phyloP scores from a whole-genome alignment of 768 basidiomycete species.

The Serendipita sp. region DNA sequence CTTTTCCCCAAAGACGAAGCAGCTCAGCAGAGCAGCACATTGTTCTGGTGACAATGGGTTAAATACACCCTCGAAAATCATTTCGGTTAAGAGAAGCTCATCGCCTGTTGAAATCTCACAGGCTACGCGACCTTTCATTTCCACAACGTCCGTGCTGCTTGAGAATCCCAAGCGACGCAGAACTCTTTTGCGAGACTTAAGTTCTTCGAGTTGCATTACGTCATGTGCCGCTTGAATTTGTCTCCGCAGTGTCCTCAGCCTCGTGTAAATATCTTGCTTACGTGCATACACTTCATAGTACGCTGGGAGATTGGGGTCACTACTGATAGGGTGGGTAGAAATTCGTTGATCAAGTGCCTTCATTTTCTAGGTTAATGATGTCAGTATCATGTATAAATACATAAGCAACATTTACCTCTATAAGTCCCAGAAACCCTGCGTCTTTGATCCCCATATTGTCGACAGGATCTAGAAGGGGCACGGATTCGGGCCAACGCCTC shows the following conservation, averaged over 20 bases:
- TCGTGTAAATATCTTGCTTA: slow-evolving; percentile 54
- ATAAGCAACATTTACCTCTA: slow-evolving; percentile 38
- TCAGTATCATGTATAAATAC: background rate
- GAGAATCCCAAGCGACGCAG: slow-evolving; percentile 86
- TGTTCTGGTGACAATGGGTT: slow-evolving; percentile 81
- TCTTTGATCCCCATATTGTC: slow-evolving; percentile 94
- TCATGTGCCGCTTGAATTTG: slow-evolving; percentile 82
- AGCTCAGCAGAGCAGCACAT: slow-evolving; percentile 83
- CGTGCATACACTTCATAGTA: slow-evolving; percentile 64
- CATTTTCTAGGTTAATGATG: slow-evolving; percentile 51
- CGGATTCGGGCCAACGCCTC: slow-evolving; percentile 72
- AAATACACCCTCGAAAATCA: slow-evolving; percentile 95
- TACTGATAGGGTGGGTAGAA: slow-evolving; percentile 61
- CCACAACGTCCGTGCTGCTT: slow-evolving; percentile 75
- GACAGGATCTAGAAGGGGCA: slow-evolving; percentile 76
- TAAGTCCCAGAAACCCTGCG: slow-evolving; percentile 72
- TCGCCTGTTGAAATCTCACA: slow-evolving; percentile 98
- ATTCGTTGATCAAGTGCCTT: slow-evolving; percentile 75
- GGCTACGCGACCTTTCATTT: slow-evolving; percentile 94
- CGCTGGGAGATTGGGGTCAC: slow-evolving; percentile 58
- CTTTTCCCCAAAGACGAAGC: slow-evolving; percentile 97
- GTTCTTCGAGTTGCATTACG: slow-evolving; percentile 87
- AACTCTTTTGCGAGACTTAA: slow-evolving; percentile 88
- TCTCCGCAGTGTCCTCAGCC: slow-evolving; percentile 64
- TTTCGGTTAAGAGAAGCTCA: slow-evolving; percentile 86